Percentiles rank a stretch among this genome's conserved stretches.
These are phyloP conservation scores for Cucumis hystrix DNA, from an alignment of 306 rosid species.

Conservation along the genomic window DNA sequence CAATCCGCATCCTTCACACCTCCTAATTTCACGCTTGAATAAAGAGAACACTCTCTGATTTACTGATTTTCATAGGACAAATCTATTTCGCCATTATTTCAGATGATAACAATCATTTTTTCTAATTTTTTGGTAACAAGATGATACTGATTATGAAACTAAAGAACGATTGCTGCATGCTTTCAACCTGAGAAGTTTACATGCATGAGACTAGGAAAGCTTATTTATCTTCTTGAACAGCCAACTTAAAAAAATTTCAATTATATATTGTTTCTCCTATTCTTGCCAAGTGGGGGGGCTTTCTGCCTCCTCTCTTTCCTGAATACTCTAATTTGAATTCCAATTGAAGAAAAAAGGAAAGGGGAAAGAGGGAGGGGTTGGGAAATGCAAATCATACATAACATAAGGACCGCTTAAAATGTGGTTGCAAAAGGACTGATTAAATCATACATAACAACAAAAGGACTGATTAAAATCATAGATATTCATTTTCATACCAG, in stretches of 20 bases:
- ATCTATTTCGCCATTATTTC: not conserved
- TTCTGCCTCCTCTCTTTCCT: not conserved
- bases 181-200: not conserved
- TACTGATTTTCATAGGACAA: not conserved
- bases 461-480: not conserved
- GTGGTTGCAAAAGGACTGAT: not conserved
- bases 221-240: not conserved
- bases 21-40: not conserved
- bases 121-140: not conserved
- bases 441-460: not conserved
- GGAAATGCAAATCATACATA: not conserved
- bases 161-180: not conserved
- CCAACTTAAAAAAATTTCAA: not conserved
- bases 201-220: not conserved
- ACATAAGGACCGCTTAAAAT: not conserved
- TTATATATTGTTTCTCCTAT: not conserved
- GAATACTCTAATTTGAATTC: not conserved
- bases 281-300: not conserved
- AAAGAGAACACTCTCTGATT: not conserved
- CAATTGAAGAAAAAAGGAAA: not conserved
- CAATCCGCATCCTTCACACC: not conserved
- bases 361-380: not conserved
- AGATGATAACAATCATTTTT: not conserved
- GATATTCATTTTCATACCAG: conserved; percentile 39
- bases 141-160: not conserved